A percentile compares a stretch with the other conserved stretches of the same genome.
These are phyloP conservation scores for Groenewaldozyma tartarivorans DNA, from an alignment of 805 yeast species.

Conservation along the genomic window DNA sequence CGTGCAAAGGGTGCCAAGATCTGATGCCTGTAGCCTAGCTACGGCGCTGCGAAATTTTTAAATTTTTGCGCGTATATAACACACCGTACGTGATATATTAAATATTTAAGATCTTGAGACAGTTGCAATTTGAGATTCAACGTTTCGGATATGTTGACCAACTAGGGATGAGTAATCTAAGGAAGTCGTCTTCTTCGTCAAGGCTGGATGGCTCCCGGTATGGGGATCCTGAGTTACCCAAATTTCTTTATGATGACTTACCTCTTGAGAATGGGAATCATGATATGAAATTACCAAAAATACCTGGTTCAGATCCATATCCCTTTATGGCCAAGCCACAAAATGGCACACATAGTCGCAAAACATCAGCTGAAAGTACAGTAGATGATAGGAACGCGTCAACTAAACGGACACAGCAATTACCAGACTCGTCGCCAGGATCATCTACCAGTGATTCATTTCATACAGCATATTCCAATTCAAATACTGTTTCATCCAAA, in stretches of 20 bases:
- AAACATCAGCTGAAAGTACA: neutral
- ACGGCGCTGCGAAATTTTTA: too few species aligned
- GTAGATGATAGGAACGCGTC: neutral
- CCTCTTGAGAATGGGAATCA: neutral
- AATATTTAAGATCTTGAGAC: too few species aligned
- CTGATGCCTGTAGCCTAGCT: too few species aligned
- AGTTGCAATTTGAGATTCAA: too few species aligned
- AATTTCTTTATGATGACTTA: neutral
- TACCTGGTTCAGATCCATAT: constrained; percentile 15
- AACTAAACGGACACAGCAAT: neutral
- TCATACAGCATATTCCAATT: constrained; percentile 1
- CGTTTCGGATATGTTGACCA: too few species aligned
- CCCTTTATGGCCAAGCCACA: constrained; percentile 15
- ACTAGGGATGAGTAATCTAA: too few species aligned
- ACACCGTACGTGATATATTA: too few species aligned
- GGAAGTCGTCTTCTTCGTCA: too few species aligned
- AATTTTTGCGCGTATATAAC: too few species aligned
- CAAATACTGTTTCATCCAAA: neutral
- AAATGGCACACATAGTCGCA: neutral
- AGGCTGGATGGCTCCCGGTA: too few species aligned
- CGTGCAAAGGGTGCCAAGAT: too few species aligned
- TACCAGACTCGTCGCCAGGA: constrained; percentile 2
- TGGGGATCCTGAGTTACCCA: neutral
- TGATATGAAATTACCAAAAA: neutral
- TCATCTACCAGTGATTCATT: constrained; percentile 1